phyloP scores from a whole-genome alignment of 345 rosid species.

The Lumnitzera littorea region DNA sequence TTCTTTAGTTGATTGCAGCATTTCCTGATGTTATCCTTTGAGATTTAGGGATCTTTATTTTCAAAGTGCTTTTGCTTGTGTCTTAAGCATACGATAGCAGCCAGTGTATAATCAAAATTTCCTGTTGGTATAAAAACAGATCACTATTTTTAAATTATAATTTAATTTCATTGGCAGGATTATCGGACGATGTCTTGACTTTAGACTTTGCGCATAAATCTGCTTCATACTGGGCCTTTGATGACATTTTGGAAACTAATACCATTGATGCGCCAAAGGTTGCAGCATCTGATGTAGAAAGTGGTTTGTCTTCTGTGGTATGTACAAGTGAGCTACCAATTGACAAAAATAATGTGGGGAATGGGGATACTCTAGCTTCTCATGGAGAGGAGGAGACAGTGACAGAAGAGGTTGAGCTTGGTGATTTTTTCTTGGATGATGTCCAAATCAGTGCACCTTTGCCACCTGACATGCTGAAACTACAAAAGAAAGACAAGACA shows the following conservation, averaged over 20 bases:
- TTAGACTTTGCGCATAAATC: slow-evolving; percentile 42
- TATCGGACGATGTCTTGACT: slow-evolving; percentile 58
- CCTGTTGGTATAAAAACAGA: too few species aligned
- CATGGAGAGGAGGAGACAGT: slow-evolving; percentile 28
- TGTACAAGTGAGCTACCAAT: slow-evolving; percentile 20
- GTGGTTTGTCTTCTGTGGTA: slow-evolving; percentile 11
- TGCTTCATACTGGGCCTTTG: slow-evolving; percentile 13
- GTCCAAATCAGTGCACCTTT: slow-evolving; percentile 25
- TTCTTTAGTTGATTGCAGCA: slow-evolving; percentile 8
- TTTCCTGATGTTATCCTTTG: slow-evolving; percentile 10
- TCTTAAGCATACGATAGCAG: too few species aligned
- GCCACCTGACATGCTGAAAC: slow-evolving; percentile 43
- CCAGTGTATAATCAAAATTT: too few species aligned
- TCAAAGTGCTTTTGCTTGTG: too few species aligned
- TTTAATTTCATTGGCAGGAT: slow-evolving; percentile 48
- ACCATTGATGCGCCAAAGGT: slow-evolving; percentile 14
- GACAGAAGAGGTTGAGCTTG: slow-evolving; percentile 58
- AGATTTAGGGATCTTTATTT: background rate
- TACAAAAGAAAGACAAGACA: slow-evolving; percentile 61
- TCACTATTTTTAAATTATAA: background rate
- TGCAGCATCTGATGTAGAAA: slow-evolving; percentile 14
- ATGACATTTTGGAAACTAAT: slow-evolving; percentile 12
- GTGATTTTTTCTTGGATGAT: slow-evolving; percentile 57
- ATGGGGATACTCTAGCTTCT: slow-evolving; percentile 15
- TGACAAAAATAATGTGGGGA: slow-evolving; percentile 21